These are phyloP conservation scores for Fragaria vesca DNA, from an alignment of 306 rosid genomes.

Conservation along the genomic window DNA sequence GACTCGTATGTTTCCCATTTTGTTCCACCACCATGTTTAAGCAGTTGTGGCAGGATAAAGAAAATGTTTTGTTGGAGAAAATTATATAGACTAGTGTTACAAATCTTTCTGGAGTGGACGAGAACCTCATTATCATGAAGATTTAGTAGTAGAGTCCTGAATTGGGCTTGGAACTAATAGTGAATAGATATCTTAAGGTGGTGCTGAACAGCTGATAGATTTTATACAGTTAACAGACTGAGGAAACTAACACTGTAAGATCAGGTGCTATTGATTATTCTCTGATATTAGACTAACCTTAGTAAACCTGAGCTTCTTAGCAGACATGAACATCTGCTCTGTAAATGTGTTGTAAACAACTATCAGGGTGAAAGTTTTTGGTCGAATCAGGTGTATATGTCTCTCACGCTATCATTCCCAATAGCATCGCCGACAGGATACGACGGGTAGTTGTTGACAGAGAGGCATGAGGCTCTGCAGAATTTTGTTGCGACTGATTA, in stretches of 20 bases:
- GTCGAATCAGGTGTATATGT: not conserved
- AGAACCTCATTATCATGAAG: not conserved
- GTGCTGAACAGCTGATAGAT: no score
- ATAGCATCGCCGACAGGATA: not conserved
- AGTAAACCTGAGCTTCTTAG: not conserved
- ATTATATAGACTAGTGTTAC: not conserved
- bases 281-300: not conserved
- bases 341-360: not conserved
- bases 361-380: not conserved
- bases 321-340: not conserved
- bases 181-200: not conserved
- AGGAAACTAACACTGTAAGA: not conserved
- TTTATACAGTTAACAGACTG: not conserved
- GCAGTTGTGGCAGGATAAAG: not conserved
- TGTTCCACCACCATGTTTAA: not conserved
- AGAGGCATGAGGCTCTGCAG: conserved; percentile 4
- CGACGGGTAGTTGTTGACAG: not conserved
- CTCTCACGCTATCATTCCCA: not conserved
- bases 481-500: not conserved
- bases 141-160: not conserved
- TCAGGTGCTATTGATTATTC: not conserved
- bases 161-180: not conserved
- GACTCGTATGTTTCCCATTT: not conserved
- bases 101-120: not conserved
- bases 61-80: not conserved